Evolutionary conservation across 179 eudicot species (phyloP).

Genomic region (Drosera spatulata): DNA sequence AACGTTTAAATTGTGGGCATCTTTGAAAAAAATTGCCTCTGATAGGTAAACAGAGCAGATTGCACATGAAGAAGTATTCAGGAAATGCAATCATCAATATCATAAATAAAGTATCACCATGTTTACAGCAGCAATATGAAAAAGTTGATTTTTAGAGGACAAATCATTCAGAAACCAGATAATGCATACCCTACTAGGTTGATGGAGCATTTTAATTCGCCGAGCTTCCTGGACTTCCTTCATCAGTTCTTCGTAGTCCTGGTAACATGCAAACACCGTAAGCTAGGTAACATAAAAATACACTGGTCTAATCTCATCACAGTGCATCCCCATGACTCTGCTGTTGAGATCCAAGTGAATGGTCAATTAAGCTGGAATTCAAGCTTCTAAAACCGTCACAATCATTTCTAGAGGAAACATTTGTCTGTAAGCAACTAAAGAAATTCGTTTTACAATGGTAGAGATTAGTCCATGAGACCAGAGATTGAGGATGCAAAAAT

Average conservation of each 20-base stretch:
- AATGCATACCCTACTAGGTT: constrained; percentile 74
- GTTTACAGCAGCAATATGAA: no score
- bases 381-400: no score
- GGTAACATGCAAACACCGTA: background rate
- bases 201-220: constrained; percentile 78
- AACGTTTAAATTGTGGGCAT: background rate
- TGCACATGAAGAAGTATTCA: background rate
- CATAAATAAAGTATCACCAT: no score
- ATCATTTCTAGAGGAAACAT: no score
- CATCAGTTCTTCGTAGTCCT: constrained; percentile 82
- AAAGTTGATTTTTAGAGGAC: background rate
- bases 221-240: constrained; percentile 96
- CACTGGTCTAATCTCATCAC: background rate
- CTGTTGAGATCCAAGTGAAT: no score
- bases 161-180: background rate
- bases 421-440: no score
- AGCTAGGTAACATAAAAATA: background rate
- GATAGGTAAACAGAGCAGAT: background rate
- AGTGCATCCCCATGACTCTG: background rate
- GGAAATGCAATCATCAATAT: no score
- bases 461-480: no score
- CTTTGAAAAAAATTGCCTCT: background rate
- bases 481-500: no score
- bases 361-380: no score
- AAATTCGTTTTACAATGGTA: no score